phyloP scores from a whole-genome alignment of 805 yeast species.

The Suhomyces pyralidae region DNA sequence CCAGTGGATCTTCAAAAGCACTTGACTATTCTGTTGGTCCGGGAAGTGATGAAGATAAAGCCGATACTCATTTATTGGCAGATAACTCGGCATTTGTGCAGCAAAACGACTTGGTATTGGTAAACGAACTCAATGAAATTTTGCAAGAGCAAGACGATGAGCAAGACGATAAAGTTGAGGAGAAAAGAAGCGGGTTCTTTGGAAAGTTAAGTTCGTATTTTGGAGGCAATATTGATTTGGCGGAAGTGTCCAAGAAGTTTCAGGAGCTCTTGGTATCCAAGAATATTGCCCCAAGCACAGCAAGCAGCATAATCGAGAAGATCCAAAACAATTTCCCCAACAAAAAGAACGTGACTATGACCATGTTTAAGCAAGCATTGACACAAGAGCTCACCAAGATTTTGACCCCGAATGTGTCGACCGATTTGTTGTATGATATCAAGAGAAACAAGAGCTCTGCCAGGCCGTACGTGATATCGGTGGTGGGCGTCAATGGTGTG shows the following conservation, averaged over 20 bases:
- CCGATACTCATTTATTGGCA: constrained; percentile 7
- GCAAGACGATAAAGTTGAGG: constrained; percentile 15
- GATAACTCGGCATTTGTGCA: constrained; percentile 35
- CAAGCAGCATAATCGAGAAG: constrained; percentile 64
- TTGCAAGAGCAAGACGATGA: constrained; percentile 33
- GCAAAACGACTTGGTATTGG: constrained; percentile 39
- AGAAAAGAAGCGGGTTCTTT: constrained; percentile 28
- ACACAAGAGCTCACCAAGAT: constrained; percentile 71
- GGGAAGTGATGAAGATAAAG: constrained; percentile 4
- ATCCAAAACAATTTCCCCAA: constrained; percentile 67
- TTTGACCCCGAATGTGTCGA: constrained; percentile 87
- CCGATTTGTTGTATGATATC: constrained; percentile 81
- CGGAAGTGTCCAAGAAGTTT: constrained; percentile 61
- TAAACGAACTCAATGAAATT: constrained; percentile 39
- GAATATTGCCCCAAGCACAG: constrained; percentile 89
- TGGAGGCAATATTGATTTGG: constrained; percentile 46
- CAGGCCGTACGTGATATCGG: constrained; percentile 89
- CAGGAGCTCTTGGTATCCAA: constrained; percentile 76
- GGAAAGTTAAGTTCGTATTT: constrained; percentile 36
- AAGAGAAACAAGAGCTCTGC: constrained; percentile 40
- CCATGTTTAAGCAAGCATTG: constrained; percentile 59
- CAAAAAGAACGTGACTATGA: constrained; percentile 69
- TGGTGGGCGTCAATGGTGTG: constrained; percentile 97
- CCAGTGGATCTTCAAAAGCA: constrained; percentile 12
- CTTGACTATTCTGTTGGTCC: constrained; percentile 35